phyloP scores from a whole-genome alignment of 345 rosid species.

The Moringa oleifera region DNA sequence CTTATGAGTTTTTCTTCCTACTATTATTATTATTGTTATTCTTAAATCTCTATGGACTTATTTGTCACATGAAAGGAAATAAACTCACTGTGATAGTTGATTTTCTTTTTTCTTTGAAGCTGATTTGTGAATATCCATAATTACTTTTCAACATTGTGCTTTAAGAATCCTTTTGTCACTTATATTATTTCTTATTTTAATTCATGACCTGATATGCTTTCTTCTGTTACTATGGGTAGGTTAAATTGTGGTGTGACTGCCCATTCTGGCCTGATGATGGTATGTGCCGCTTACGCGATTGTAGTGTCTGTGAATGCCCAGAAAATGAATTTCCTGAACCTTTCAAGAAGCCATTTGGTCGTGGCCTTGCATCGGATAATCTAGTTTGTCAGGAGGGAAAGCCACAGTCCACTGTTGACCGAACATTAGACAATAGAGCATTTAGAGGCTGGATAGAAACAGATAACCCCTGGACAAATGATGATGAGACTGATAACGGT shows the following conservation, averaged over 20 bases:
- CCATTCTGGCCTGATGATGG: conserved; percentile 98
- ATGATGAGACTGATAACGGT: conserved; percentile 94
- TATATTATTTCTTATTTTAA: too few species aligned
- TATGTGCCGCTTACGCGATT: conserved; percentile 92
- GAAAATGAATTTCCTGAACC: conserved; percentile 85
- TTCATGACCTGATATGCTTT: neutral
- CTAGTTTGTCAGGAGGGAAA: conserved; percentile 89
- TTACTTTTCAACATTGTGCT: neutral
- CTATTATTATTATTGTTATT: too few species aligned
- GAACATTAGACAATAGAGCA: conserved; percentile 68
- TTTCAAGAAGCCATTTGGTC: conserved; percentile 45
- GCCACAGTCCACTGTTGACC: conserved; percentile 84
- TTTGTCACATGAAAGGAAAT: neutral
- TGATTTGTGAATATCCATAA: neutral
- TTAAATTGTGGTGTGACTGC: conserved; percentile 94
- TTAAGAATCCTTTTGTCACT: neutral
- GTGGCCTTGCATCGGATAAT: conserved; percentile 60
- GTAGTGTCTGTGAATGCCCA: conserved; percentile 97
- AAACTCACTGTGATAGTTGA: neutral
- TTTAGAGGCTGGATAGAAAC: conserved; percentile 89
- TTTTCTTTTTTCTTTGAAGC: neutral
- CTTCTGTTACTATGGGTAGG: conserved; percentile 31
- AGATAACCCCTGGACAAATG: conserved; percentile 95
- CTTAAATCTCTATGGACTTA: neutral
- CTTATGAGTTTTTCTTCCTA: neutral